Base-by-base conservation (phyloP, 352 stramenopile species). In the Phytophthora foliorum region DNA sequence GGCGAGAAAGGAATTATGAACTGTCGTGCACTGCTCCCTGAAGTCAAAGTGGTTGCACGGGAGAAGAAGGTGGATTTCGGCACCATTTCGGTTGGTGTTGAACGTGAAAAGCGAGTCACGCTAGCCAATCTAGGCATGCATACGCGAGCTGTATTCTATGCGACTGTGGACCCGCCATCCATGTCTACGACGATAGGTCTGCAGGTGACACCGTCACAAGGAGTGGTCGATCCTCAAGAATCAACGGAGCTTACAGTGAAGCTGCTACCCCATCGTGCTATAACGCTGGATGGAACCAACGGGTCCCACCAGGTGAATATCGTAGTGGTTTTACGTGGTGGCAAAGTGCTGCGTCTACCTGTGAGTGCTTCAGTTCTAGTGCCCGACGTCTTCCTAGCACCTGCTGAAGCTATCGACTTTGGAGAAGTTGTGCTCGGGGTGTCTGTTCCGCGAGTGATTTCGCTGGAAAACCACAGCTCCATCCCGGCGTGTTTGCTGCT, bases 41-140 rank as follows among this genome's bases (percentile, higher is more conserved):
- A 94, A 8, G 54, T 77, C 11, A 92, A 91, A 46, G 76, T 84
- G 22, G 61, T 69, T 1, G 63, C 76, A 17, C 86, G 86, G 22
- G 85, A 95, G 25, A 95, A 93, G 62, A 88, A 84, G 44, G 52
- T 97, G 16, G 87, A 96, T 44, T 93, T 97, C 48, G 91, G 86
- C 2, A 87, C 77, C 6, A 84, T 97, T 25, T 82, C 92, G 0
- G 85, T 97, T 4, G 92, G 92, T 2, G 87, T 93, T 5, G 78
- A 88, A 21, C 80, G 75, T 11, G 76, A 90, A 17, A 91, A 88
- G 50, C 77, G 73, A 22, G 27, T 93, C 1, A 77, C 77, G 17
- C 38, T 93, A 0, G 41, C 66, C 2, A 93, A 93, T 34, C 51
- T 70, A 0, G 72, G 70, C 1, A 19, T 63, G 3, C 42, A 68